These are phyloP conservation scores for Globisporangium paddicum DNA, from an alignment of 352 stramenopile genomes.

Conservation along the genomic window DNA sequence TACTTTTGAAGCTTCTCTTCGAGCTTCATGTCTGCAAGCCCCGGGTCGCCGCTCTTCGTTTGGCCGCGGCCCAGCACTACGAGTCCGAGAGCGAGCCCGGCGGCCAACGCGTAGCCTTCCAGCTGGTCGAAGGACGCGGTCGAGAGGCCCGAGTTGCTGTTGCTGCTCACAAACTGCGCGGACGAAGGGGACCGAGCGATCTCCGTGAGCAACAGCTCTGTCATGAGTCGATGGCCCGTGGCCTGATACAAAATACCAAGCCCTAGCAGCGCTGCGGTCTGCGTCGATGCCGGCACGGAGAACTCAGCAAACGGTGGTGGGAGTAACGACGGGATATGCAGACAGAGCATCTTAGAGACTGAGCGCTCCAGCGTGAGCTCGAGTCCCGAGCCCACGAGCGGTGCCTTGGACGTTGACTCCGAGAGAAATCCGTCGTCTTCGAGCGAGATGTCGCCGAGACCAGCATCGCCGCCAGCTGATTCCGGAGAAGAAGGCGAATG, in stretches of 20 bases:
- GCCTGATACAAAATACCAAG: constrained; percentile 96
- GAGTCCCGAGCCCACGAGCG: constrained; percentile 33
- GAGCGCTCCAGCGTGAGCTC: constrained; percentile 79
- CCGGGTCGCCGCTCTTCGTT: constrained; percentile 64
- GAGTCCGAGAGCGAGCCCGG: constrained; percentile 94
- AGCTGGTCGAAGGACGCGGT: constrained; percentile 81
- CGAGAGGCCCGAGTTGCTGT: constrained; percentile 36
- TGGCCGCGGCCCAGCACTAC: constrained; percentile 89
- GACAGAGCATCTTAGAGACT: constrained; percentile 97
- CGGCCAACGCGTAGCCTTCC: constrained; percentile 92
- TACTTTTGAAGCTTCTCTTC: constrained; percentile 96
- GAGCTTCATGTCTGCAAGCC: constrained; percentile 94
- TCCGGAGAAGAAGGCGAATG: background rate
- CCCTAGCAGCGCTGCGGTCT: constrained; percentile 93
- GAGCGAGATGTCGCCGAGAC: constrained; percentile 6
- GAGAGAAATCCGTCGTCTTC: constrained; percentile 14
- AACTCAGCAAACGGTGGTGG: constrained; percentile 94
- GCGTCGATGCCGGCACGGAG: constrained; percentile 93
- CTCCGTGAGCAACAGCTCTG: constrained; percentile 96
- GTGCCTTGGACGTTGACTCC: constrained; percentile 20
- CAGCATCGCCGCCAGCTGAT: background rate
- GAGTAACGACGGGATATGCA: constrained; percentile 96
- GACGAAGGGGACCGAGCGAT: constrained; percentile 89
- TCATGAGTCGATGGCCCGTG: constrained; percentile 96
- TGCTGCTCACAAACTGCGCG: constrained; percentile 51